Conservation (phyloP, 1,284 basidiomycete species). For the Megacollybia platyphylla region DNA sequence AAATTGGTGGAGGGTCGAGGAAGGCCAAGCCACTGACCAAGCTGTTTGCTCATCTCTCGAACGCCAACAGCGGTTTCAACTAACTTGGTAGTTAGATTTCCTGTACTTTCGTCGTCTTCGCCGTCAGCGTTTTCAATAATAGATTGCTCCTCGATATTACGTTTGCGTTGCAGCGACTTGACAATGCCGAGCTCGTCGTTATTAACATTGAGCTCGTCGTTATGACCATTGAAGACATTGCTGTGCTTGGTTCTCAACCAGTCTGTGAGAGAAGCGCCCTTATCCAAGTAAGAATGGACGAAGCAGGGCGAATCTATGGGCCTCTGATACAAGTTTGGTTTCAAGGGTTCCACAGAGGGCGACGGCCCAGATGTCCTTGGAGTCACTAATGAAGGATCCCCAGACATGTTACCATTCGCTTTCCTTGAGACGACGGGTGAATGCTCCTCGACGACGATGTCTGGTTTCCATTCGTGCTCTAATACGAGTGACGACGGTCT, state of each 20-base stretch:
- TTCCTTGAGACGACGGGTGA: slow-evolving; percentile 22
- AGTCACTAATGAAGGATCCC: background rate
- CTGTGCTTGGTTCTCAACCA: slow-evolving; percentile 46
- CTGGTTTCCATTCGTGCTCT: slow-evolving; percentile 31
- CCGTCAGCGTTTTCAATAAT: slow-evolving; percentile 14
- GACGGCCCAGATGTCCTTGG: slow-evolving; percentile 3
- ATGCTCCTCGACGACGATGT: slow-evolving; percentile 30
- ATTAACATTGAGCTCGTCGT: slow-evolving; percentile 17
- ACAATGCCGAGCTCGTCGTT: slow-evolving; percentile 29
- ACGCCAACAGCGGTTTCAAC: slow-evolving; percentile 97
- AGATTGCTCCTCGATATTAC: slow-evolving; percentile 9
- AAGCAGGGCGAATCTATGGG: slow-evolving; percentile 70
- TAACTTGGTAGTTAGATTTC: slow-evolving; percentile 81
- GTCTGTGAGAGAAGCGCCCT: slow-evolving; percentile 58
- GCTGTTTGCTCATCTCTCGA: slow-evolving; percentile 97
- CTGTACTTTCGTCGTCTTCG: slow-evolving; percentile 57
- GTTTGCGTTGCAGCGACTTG: slow-evolving; percentile 27
- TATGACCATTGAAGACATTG: slow-evolving; percentile 15
- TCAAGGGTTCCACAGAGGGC: background rate
- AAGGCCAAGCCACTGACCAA: slow-evolving; percentile 49
- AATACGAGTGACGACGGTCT: slow-evolving; percentile 37
- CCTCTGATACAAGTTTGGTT: slow-evolving; percentile 19
- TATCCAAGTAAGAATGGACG: slow-evolving; percentile 75
- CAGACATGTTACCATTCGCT: slow-evolving; percentile 11
- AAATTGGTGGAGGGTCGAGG: slow-evolving; percentile 4